A percentile compares a stretch with the other conserved stretches of the same genome.
Conservation (phyloP, 495 filamentous ascomycete species). For the Chaetomium tenue region DNA sequence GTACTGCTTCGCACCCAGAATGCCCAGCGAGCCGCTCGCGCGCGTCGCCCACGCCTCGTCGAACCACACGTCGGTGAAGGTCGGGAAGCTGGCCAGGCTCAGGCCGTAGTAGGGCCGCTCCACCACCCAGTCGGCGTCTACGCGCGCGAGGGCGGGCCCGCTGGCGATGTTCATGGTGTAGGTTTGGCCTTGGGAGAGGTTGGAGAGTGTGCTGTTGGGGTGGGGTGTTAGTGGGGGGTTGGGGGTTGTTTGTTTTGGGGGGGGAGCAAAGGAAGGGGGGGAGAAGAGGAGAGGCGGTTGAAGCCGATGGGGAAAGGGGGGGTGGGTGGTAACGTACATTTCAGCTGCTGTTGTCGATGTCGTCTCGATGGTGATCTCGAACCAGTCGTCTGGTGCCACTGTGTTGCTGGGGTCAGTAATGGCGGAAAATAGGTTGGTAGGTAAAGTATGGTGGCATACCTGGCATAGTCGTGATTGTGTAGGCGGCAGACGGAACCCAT, state of each 20-base stretch:
- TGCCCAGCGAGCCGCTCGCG: constrained; percentile 19
- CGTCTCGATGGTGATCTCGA: constrained; percentile 33
- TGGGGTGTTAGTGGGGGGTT: not conserved
- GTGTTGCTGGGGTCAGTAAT: not conserved
- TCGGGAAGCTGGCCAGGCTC: constrained; percentile 26
- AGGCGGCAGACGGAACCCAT: constrained; percentile 29
- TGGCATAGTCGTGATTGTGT: constrained; percentile 30
- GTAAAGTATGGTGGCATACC: constrained; percentile 12
- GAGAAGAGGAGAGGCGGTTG: not conserved
- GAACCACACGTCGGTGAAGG: constrained; percentile 36
- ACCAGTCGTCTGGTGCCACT: constrained; percentile 33
- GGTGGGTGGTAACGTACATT: constrained; percentile 23
- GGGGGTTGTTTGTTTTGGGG: not conserved
- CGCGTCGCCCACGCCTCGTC: constrained; percentile 26
- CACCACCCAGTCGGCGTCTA: constrained; percentile 36
- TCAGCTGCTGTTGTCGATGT: constrained; percentile 27
- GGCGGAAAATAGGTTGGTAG: not conserved
- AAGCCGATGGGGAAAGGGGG: not conserved
- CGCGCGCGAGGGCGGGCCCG: constrained; percentile 28
- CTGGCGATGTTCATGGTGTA: constrained; percentile 19
- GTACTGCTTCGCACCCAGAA: constrained; percentile 33
- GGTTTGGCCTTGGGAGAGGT: constrained; percentile 22
- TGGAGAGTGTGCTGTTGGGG: constrained; percentile 25
- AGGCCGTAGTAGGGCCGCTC: constrained; percentile 33
- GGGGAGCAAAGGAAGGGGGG: not conserved